Conservation (phyloP, 2,329 filamentous ascomycete species). For the Samsoniella hepiali region DNA sequence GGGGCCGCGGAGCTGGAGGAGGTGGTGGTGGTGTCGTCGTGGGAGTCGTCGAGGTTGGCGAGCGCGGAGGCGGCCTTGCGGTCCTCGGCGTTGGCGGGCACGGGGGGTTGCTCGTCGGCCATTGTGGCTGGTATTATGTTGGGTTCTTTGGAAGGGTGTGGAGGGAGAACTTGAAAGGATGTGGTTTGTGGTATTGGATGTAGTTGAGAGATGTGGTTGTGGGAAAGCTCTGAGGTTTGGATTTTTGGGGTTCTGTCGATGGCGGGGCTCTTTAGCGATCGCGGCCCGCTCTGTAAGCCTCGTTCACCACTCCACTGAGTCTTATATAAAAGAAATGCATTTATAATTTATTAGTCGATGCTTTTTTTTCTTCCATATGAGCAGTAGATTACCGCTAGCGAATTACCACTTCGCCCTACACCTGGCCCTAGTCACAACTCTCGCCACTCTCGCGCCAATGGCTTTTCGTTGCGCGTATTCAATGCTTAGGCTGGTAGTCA, state of each 20-base stretch:
- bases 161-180: not conserved
- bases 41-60: conserved; percentile 60
- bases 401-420: too few species aligned
- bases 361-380: too few species aligned
- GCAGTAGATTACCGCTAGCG: too few species aligned
- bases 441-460: too few species aligned
- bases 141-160: not conserved
- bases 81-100: conserved; percentile 64
- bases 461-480: too few species aligned
- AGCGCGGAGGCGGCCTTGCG: conserved; percentile 73
- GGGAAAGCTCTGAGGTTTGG: not conserved
- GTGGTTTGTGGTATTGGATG: not conserved
- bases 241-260: not conserved
- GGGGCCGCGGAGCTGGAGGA: conserved; percentile 35
- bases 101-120: conserved; percentile 59
- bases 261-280: not conserved
- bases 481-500: too few species aligned
- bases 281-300: too few species aligned
- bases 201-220: not conserved
- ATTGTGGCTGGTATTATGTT: conserved; percentile 28
- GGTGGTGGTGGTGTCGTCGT: conserved; percentile 43
- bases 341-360: too few species aligned
- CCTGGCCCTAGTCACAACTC: too few species aligned
- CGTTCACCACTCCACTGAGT: not conserved
- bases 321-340: too few species aligned